Evolutionary conservation across 164 flowering plant species (phyloP).

Genomic region (Chimonanthus salicifolius): DNA sequence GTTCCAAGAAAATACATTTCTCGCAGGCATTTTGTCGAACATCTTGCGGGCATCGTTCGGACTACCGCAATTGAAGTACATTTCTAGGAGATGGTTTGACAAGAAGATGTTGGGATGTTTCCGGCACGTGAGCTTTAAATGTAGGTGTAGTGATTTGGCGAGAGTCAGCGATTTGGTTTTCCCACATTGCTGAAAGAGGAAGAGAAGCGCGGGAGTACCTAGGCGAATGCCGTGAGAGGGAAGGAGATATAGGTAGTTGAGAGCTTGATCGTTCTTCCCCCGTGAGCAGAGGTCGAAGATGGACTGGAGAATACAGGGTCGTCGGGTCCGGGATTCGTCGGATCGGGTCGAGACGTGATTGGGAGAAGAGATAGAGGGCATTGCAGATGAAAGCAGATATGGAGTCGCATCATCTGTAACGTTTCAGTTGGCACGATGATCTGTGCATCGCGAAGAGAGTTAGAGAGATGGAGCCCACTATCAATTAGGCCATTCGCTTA

Average conservation of each 20-base stretch:
- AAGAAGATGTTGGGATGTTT: slow-evolving; percentile 41
- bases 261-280: slow-evolving; percentile 38
- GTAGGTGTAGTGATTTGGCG: slow-evolving; percentile 58
- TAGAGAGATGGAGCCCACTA: too few relatives aligned
- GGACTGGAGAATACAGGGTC: slow-evolving; percentile 39
- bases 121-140: slow-evolving; percentile 44
- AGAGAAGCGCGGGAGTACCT: slow-evolving; percentile 29
- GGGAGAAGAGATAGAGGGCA: slow-evolving; percentile 25
- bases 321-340: slow-evolving; percentile 4
- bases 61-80: slow-evolving; percentile 52
- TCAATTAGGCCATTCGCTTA: too few relatives aligned
- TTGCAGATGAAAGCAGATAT: slow-evolving; percentile 14
- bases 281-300: slow-evolving; percentile 33
- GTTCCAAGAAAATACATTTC: slow-evolving; percentile 65
- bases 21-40: slow-evolving; percentile 64
- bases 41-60: slow-evolving; percentile 38
- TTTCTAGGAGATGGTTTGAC: slow-evolving; percentile 47
- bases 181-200: slow-evolving; percentile 39
- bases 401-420: too few relatives aligned
- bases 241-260: slow-evolving; percentile 35
- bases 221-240: slow-evolving; percentile 43
- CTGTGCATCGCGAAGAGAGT: too few relatives aligned
- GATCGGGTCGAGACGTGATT: background rate
- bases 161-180: slow-evolving; percentile 27
- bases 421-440: background rate